A percentile compares a stretch with the other conserved stretches of the same genome.
Evolutionary conservation across 768 basidiomycete species (phyloP).

Genomic region (Pleurotus sapidus): DNA sequence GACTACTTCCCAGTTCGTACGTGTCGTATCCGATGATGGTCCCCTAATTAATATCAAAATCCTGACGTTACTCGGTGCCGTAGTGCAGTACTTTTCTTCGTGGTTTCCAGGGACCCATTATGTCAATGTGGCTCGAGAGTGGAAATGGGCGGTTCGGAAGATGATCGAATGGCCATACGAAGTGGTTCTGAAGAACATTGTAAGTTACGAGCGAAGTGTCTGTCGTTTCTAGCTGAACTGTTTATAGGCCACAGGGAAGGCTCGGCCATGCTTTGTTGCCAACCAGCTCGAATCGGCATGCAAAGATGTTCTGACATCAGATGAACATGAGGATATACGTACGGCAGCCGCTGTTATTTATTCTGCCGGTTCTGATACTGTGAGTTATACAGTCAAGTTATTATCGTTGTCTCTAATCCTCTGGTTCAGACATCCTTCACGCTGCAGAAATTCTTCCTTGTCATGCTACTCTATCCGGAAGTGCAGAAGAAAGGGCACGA

Average conservation of each 20-base stretch:
- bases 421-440: background rate
- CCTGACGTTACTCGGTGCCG: background rate
- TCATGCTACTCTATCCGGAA: slow-evolving; percentile 25
- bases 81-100: slow-evolving; percentile 1
- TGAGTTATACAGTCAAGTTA: too few species aligned
- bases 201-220: background rate
- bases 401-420: too few species aligned
- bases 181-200: background rate
- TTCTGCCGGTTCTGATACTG: background rate
- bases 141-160: background rate
- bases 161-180: background rate
- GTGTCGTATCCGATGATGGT: too few species aligned
- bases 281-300: too few species aligned
- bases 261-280: too few species aligned
- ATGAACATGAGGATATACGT: too few species aligned
- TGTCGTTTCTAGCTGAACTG: too few species aligned
- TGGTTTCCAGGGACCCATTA: slow-evolving; percentile 8
- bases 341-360: background rate
- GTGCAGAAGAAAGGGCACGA: slow-evolving; percentile 21
- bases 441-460: slow-evolving; percentile 19
- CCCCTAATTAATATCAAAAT: background rate
- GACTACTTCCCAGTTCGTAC: slow-evolving; percentile 15
- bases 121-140: background rate
- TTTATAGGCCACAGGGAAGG: too few species aligned
- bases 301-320: too few species aligned